Base-by-base conservation (phyloP, 345 rosid species). In the Capsella bursapastoris region DNA sequence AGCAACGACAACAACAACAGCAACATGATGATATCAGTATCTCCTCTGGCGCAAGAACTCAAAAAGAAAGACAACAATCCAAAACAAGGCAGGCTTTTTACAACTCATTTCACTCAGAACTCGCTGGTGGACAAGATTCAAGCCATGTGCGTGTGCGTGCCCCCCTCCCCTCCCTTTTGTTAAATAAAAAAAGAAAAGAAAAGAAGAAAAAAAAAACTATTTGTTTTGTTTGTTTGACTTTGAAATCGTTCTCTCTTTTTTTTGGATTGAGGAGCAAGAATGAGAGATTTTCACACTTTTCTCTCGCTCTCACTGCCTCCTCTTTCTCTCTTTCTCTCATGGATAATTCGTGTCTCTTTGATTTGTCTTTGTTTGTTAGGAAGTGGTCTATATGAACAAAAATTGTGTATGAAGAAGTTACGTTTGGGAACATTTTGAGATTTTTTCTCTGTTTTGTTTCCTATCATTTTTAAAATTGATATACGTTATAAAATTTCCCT, bases 271-370 rank as follows among this genome's bases (percentile, higher is more conserved):
- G 68, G 67, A 43, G 5, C 9, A 62, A 48, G 52, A 71, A 27
- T 6, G 51, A 14, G 53, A 67, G 72, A 48, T 12, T 18, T 32
- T 34, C 32, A 27, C 2, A 15, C 51, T 9, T 34, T 31, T 56
- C 37, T 57, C 44, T 31, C 7, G 59, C 55, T 34, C 22, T 18
- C 40, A 32, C 7, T 32, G 7, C 16, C 16, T 14, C 18, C 32
- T 6, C 15, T 31, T 13, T 8, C 25, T 51, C 11, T 48, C 45
- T 56, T 65, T 50, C n/a, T 8, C 45, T 47, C 75, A 76, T 70
- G 80, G 80, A 76, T 76, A 55, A 70, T 48, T 70, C 80, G 74
- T 76, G 80, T 76, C 64, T 25, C 50, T 69, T 45, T 69, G 74
- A 61, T 56, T 56, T 73, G 58, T 73, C 73, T 52, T 49, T 48